Conservation (phyloP, 202 grass and related monocot species). For the Bolboschoenoplectus hybrid region DNA sequence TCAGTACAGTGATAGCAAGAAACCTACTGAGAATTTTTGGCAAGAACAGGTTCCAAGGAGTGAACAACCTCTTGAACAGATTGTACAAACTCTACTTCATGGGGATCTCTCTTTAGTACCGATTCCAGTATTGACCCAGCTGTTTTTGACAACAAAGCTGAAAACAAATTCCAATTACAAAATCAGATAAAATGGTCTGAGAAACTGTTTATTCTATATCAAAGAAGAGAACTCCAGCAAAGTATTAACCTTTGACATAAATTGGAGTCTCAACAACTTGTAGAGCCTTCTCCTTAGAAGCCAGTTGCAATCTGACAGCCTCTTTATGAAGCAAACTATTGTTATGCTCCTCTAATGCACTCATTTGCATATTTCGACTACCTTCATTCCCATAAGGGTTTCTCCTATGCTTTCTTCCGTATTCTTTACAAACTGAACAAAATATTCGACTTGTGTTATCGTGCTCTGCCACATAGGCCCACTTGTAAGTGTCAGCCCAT, state of each 20-base stretch:
- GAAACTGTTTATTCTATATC: conserved; percentile 30
- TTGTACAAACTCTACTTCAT: conserved; percentile 97
- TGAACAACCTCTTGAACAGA: conserved; percentile 93
- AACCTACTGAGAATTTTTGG: conserved; percentile 86
- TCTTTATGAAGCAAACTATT: conserved; percentile 99
- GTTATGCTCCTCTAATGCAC: conserved; percentile 96
- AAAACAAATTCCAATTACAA: conserved; percentile 52
- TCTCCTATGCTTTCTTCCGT: conserved; percentile 89
- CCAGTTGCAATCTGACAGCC: conserved; percentile 80
- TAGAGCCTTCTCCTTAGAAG: conserved; percentile 84
- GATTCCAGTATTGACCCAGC: conserved; percentile 91
- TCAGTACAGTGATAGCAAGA: not conserved
- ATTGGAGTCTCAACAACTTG: conserved; percentile 59
- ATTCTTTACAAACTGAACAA: conserved; percentile 96
- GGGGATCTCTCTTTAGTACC: conserved; percentile 80
- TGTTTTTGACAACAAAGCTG: conserved; percentile 89
- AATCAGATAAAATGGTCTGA: conserved; percentile 15
- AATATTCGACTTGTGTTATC: conserved; percentile 87
- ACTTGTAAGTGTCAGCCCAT: conserved; percentile 97
- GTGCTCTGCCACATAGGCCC: conserved; percentile 85
- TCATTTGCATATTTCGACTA: conserved; percentile 99
- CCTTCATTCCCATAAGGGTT: conserved; percentile 98
- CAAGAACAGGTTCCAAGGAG: conserved; percentile 90
- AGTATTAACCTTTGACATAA: conserved; percentile 85
- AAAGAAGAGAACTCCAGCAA: conserved; percentile 27